phyloP scores from a whole-genome alignment of 73 alveolate genomes.

The Paramecium bursaria region DNA sequence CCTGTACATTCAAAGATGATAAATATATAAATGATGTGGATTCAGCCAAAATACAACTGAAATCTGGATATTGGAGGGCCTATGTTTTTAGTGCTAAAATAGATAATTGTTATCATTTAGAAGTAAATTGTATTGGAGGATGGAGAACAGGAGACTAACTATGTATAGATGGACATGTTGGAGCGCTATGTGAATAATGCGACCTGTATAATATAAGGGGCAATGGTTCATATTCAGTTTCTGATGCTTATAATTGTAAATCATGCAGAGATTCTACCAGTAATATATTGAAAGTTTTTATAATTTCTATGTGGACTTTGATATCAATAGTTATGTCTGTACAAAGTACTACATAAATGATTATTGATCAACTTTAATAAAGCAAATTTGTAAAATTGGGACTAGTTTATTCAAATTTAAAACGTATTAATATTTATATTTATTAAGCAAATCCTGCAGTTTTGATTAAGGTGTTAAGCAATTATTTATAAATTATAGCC shows the following conservation, averaged over 20 bases:
- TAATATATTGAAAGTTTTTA: not conserved
- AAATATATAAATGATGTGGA: not conserved
- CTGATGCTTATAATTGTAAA: constrained; percentile 30
- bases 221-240: constrained; percentile 27
- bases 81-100: constrained; percentile 27
- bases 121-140: constrained; percentile 49
- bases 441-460: not conserved
- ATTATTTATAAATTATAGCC: constrained; percentile 28
- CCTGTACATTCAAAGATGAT: constrained; percentile 47
- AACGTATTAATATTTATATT: too few species aligned
- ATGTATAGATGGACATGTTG: constrained; percentile 47
- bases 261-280: not conserved
- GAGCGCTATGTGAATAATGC: constrained; percentile 65
- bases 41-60: not conserved
- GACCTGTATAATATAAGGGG: constrained; percentile 51
- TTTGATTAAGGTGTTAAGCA: constrained; percentile 13
- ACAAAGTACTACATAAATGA: too few species aligned
- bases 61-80: constrained; percentile 61
- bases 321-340: constrained; percentile 21
- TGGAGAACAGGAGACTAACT: constrained; percentile 33
- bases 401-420: too few species aligned
- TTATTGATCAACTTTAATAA: too few species aligned
- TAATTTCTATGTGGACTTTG: constrained; percentile 21
- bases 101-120: constrained; percentile 33
- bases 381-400: too few species aligned